These are phyloP conservation scores for Trichocomaceae sp. DNA, from an alignment of 2,329 filamentous ascomycete genomes.

Conservation along the genomic window DNA sequence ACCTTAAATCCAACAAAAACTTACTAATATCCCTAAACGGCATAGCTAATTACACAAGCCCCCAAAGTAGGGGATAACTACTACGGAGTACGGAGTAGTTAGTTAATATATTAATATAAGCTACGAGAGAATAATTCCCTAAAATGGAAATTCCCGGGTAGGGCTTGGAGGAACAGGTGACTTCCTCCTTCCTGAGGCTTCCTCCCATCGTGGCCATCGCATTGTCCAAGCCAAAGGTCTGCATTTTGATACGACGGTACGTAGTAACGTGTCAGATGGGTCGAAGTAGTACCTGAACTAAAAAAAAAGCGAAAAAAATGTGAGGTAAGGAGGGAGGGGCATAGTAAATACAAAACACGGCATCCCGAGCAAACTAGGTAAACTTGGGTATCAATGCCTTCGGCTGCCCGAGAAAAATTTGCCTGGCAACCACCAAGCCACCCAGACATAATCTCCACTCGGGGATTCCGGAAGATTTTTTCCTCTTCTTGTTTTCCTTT, in stretches of 20 bases:
- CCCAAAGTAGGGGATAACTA: too few species aligned
- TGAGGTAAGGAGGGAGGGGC: too few species aligned
- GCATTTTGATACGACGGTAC: not conserved
- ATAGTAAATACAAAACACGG: not conserved
- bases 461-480: not conserved
- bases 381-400: not conserved
- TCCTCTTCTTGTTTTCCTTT: not conserved
- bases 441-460: not conserved
- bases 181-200: not conserved
- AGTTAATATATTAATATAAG: too few species aligned
- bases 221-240: not conserved
- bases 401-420: constrained; percentile 8
- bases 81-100: too few species aligned
- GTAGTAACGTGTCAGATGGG: not conserved
- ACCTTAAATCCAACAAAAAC: too few species aligned
- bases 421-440: not conserved
- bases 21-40: too few species aligned
- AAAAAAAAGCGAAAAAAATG: not conserved
- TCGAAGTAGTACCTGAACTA: too few species aligned
- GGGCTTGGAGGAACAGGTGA: not conserved
- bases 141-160: not conserved
- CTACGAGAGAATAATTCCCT: not conserved
- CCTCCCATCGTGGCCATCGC: not conserved
- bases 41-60: too few species aligned
- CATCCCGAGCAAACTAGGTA: constrained; percentile 5